Conservation (phyloP, 805 yeast species). For the Starmerella stellata region DNA sequence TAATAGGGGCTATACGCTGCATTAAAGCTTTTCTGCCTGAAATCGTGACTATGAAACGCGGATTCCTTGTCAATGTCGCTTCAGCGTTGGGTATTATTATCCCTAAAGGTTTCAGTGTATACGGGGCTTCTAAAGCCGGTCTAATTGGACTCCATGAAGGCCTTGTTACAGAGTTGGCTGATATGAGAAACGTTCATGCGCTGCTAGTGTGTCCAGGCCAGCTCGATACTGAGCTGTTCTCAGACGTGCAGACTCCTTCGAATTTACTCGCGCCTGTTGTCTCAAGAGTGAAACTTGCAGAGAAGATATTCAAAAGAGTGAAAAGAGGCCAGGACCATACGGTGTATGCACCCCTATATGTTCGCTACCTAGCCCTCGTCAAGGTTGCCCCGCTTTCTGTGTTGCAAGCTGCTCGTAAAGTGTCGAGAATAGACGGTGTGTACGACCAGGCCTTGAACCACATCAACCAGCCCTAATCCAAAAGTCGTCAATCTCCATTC, state of each 20-base stretch:
- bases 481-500: too few species aligned
- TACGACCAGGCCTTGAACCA: conserved; percentile 6
- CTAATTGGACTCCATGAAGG: conserved; percentile 71
- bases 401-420: conserved; percentile 33
- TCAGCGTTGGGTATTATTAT: conserved; percentile 72
- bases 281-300: conserved; percentile 50
- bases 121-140: conserved; percentile 85
- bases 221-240: conserved; percentile 55
- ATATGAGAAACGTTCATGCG: conserved; percentile 42
- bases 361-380: conserved; percentile 51
- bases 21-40: conserved; percentile 54
- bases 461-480: too few species aligned
- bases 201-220: conserved; percentile 80
- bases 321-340: conserved; percentile 48
- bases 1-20: conserved; percentile 51
- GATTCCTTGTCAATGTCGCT: conserved; percentile 64
- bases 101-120: conserved; percentile 61
- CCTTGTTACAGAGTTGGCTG: conserved; percentile 41
- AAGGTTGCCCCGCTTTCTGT: conserved; percentile 59
- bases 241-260: conserved; percentile 56
- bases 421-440: conserved; percentile 50
- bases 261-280: conserved; percentile 64
- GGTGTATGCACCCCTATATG: conserved; percentile 56
- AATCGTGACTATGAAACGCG: conserved; percentile 44
- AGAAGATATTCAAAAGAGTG: conserved; percentile 35